Base-by-base conservation (phyloP, 371 early-diverging fungal species). In the Mucor piriformis region DNA sequence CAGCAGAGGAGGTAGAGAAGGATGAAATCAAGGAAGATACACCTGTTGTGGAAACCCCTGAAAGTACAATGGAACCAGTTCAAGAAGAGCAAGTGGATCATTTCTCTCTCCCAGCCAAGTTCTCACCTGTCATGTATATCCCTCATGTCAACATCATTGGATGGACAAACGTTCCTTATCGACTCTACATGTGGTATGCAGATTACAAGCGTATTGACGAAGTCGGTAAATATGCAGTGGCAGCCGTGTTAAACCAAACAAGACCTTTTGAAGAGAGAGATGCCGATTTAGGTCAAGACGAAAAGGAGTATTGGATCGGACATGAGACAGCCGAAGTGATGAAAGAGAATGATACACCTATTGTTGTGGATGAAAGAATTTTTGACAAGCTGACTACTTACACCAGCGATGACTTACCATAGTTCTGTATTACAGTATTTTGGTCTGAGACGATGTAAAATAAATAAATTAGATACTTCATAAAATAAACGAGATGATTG, bases 121-220 rank as follows among this genome's bases (percentile, higher is more conserved):
- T 87, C 13, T 79, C 83, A 18, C 80, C 86, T 38, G 64, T 88
- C n/a, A 83, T 84, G 53, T 88, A 85, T 59, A 74, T 88, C 50
- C 87, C 83, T 27, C 85, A 84, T 58, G 74, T 83, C 50, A 88
- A 88, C 61, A 74, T 86, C 46, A 82, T 82, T 59, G 88, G 88
- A 34, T 86, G 87, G 86, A 68, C 69, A 29, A 87, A 86, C 57
- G 73, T 86, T 50, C 87, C 84, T 35, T 80, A 84, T 53, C 76
- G 85, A 63, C 42, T 87, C 32, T 84, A 75, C 64, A 77, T 82
- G 57, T 83, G 84, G 70, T 73, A 80, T 59, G 79, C 81, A 48
- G 84, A 84, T 48, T 82, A 84, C 38, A 77, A 81, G 38, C 78
- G 83, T 46, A 81, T 86, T 35, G 83, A 86, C 13, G 73, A 76